Percentiles rank a stretch among this genome's conserved stretches.
These are phyloP conservation scores for Triticum timopheevii DNA, from an alignment of 176 grass and related monocot species.

Conservation along the genomic window DNA sequence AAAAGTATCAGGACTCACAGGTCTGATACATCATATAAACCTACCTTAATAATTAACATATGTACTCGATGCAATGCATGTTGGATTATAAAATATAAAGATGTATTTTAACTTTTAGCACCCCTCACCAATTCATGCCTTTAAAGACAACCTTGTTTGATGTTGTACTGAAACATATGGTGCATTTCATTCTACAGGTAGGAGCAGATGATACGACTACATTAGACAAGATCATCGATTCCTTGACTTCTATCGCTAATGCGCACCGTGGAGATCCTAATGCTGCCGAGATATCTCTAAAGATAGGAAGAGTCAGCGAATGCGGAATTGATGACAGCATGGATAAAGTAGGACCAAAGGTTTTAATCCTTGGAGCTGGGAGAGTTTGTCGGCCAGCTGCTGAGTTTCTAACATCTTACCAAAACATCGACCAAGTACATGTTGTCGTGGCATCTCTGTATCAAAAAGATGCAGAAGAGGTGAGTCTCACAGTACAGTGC, in stretches of 20 bases:
- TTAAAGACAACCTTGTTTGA: conserved; percentile 1
- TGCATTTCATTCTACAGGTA: conserved; percentile 52
- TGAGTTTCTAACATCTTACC: conserved; percentile 64
- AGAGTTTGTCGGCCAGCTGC: conserved; percentile 89
- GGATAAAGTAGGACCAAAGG: conserved; percentile 45
- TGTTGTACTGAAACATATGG: conserved; percentile 32
- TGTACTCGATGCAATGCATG: neutral
- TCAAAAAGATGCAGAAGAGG: conserved; percentile 85
- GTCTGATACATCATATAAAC: neutral
- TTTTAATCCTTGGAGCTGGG: conserved; percentile 95
- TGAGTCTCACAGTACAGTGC: conserved; percentile 27
- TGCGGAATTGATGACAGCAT: conserved; percentile 32
- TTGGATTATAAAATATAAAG: neutral
- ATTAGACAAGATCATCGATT: conserved; percentile 82
- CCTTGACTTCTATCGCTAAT: conserved; percentile 69
- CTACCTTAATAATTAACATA: neutral
- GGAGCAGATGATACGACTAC: conserved; percentile 64
- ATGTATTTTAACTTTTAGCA: neutral
- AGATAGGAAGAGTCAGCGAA: conserved; percentile 75
- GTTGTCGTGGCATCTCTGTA: conserved; percentile 89
- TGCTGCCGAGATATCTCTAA: conserved; percentile 56
- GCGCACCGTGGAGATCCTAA: conserved; percentile 43
- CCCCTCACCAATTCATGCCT: neutral
- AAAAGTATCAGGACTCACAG: neutral
- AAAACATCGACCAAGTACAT: conserved; percentile 47